Conservation (phyloP, 106 monocot genomes). For the Hemerocallis citrina region DNA sequence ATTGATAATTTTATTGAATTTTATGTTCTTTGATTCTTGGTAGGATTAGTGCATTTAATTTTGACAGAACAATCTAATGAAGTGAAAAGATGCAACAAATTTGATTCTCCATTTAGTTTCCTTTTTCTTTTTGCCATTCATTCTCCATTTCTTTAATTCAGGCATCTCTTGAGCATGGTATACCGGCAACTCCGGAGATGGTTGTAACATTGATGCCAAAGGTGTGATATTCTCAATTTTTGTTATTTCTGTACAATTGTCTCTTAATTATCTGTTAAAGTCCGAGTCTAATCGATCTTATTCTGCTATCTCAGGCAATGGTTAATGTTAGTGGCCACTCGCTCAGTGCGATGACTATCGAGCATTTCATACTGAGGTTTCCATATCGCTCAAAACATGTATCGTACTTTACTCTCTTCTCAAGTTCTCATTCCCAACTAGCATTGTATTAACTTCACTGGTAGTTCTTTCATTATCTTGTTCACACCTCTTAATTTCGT, state of each 20-base stretch:
- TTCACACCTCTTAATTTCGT: no score
- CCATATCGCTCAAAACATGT: slow-evolving; percentile 60
- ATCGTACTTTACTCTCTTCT: slow-evolving; percentile 5
- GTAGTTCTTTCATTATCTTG: no score
- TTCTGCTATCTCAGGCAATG: slow-evolving; percentile 40
- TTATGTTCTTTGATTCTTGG: not conserved
- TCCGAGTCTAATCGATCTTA: not conserved
- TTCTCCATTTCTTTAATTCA: slow-evolving; percentile 15
- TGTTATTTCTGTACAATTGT: not conserved
- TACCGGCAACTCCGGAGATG: slow-evolving; percentile 66
- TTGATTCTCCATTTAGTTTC: no score
- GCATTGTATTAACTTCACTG: no score
- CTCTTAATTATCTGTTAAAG: no score
- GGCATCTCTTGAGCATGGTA: slow-evolving; percentile 73
- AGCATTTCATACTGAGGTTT: slow-evolving; percentile 60
- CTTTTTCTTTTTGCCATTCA: not conserved
- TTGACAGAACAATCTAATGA: no score
- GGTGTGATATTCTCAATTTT: slow-evolving; percentile 26
- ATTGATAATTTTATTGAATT: not conserved
- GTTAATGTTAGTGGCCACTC: slow-evolving; percentile 76
- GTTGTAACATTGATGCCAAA: slow-evolving; percentile 69
- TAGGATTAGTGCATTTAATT: no score
- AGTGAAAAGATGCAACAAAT: no score
- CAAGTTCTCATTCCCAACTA: not conserved
- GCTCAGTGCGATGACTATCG: slow-evolving; percentile 79